Conservation (phyloP, 1,284 basidiomycete species). For the Trametes sp. region DNA sequence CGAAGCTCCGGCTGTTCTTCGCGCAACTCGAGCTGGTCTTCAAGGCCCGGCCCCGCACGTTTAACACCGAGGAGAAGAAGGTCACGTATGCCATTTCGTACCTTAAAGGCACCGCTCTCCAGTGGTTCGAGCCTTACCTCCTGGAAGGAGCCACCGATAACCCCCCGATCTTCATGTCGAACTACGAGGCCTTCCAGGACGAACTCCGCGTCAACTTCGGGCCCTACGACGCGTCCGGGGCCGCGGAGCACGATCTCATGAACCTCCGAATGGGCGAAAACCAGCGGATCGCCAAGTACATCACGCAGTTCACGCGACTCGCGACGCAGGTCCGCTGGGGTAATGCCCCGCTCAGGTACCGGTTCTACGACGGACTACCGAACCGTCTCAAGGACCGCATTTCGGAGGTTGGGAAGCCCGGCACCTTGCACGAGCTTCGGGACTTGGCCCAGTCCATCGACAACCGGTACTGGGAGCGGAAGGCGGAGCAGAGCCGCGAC, state of each 20-base stretch:
- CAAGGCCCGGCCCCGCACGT: conserved; percentile 16
- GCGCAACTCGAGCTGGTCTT: conserved; percentile 19
- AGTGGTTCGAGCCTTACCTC: conserved; percentile 7
- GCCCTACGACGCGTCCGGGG: conserved; percentile 8
- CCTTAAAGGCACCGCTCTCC: conserved; percentile 11
- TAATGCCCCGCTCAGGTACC: not conserved
- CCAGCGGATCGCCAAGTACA: conserved; percentile 8
- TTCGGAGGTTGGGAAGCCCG: conserved; percentile 12
- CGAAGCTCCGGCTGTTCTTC: conserved; percentile 21
- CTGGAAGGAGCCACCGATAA: not conserved
- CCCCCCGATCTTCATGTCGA: conserved; percentile 8
- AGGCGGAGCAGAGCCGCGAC: conserved; percentile 1
- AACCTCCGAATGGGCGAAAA: conserved; percentile 17
- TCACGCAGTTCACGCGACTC: conserved; percentile 11
- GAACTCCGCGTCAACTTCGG: conserved; percentile 19
- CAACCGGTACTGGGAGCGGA: conserved; percentile 17
- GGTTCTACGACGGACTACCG: conserved; percentile 16
- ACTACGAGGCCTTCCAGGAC: conserved; percentile 15
- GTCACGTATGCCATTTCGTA: conserved; percentile 13
- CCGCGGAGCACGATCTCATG: conserved; percentile 13
- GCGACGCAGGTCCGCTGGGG: conserved; percentile 12
- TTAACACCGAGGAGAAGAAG: conserved; percentile 13
- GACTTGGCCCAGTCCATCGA: conserved; percentile 13
- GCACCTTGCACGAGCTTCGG: not conserved
- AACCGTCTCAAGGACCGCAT: conserved; percentile 16